A percentile compares a stretch with the other conserved stretches of the same genome.
These are phyloP conservation scores for Penicillium sp. DNA, from an alignment of 2,329 filamentous ascomycete genomes.

Conservation along the genomic window DNA sequence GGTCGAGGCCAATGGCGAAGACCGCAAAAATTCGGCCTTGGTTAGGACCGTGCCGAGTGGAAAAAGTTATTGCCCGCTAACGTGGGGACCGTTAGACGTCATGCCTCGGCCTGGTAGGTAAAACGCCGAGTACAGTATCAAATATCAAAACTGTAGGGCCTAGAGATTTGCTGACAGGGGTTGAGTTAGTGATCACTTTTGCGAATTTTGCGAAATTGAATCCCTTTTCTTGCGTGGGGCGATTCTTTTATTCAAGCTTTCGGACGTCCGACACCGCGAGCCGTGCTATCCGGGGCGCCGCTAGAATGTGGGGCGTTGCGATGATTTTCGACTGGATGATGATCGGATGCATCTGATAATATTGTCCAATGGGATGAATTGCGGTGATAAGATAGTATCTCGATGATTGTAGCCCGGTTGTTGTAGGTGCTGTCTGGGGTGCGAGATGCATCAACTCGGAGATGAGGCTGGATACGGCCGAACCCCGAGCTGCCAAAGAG, in stretches of 20 bases:
- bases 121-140: constrained; percentile 1
- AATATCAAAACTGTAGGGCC: too few relatives aligned
- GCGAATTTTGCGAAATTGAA: too few relatives aligned
- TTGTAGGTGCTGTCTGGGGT: too few relatives aligned
- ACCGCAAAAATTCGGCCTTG: not conserved
- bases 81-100: constrained; percentile 6
- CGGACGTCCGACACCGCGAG: constrained; percentile 26
- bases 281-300: constrained; percentile 33
- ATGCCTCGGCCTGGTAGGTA: not conserved
- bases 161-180: too few relatives aligned
- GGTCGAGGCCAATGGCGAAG: not conserved
- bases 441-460: not conserved
- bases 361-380: not conserved
- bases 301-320: constrained; percentile 12
- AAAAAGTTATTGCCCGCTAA: constrained; percentile 13
- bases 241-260: constrained; percentile 11
- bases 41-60: not conserved
- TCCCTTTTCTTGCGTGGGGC: too few relatives aligned
- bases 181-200: too few relatives aligned
- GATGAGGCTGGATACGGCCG: not conserved
- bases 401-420: not conserved
- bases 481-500: not conserved
- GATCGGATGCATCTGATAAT: not conserved
- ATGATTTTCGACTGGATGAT: constrained; percentile 7
- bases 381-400: not conserved